phyloP scores from a whole-genome alignment of 495 filamentous ascomycete species.

The Penicillium silybi region DNA sequence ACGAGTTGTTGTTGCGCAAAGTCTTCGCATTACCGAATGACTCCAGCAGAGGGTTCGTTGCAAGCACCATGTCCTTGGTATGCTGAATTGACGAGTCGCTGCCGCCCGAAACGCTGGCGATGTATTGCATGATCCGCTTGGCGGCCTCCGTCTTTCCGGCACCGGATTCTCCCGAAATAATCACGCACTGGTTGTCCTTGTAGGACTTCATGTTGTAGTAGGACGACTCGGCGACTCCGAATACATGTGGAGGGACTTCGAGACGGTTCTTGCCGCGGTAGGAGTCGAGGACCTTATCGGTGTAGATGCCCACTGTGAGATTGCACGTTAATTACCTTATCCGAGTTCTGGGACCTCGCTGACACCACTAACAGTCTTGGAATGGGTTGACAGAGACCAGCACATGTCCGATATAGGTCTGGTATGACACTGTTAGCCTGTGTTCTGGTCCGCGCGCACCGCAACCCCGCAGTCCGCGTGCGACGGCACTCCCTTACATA shows the following conservation, averaged over 20 bases:
- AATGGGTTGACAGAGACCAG: conserved; percentile 99
- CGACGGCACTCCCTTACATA: conserved; percentile 59
- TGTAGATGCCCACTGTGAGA: conserved; percentile 86
- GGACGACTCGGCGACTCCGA: conserved; percentile 90
- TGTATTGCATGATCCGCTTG: conserved; percentile 99
- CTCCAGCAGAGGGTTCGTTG: conserved; percentile 94
- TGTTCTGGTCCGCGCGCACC: conserved; percentile 17
- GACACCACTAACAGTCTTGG: conserved; percentile 64
- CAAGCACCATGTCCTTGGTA: conserved; percentile 98
- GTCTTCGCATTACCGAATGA: conserved; percentile 99
- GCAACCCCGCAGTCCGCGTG: conserved; percentile 16
- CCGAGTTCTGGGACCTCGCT: conserved; percentile 5
- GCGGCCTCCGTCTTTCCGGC: conserved; percentile 99
- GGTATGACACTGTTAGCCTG: conserved; percentile 26
- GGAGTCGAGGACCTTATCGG: conserved; percentile 81
- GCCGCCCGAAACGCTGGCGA: conserved; percentile 91
- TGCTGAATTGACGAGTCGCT: conserved; percentile 89
- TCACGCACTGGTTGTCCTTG: conserved; percentile 98
- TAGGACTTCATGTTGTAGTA: conserved; percentile 99
- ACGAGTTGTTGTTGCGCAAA: conserved; percentile 97
- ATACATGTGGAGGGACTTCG: conserved; percentile 94
- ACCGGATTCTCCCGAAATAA: conserved; percentile 98
- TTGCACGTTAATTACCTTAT: conserved; percentile 12
- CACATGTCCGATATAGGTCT: conserved; percentile 99
- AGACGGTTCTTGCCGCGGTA: conserved; percentile 96